Evolutionary conservation across 306 rosid species (phyloP).

Genomic region (Phaseolus lunatus): DNA sequence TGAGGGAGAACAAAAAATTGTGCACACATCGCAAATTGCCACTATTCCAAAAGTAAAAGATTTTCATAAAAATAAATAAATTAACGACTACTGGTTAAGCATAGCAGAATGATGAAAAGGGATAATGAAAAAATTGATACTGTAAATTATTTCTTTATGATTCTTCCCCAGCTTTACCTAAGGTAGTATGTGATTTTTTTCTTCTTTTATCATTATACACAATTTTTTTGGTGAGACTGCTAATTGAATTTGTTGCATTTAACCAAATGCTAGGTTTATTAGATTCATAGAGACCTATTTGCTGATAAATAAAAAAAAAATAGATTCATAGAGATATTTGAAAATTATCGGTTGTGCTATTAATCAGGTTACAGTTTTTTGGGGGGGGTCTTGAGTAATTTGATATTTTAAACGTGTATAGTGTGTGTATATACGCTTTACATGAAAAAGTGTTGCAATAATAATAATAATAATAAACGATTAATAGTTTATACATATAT

Average conservation of each 20-base stretch:
- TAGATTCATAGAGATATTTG: constrained; percentile 53
- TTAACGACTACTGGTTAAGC: background rate
- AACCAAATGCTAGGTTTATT: too few relatives aligned
- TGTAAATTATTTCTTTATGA: background rate
- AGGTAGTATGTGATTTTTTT: background rate
- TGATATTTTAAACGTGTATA: background rate
- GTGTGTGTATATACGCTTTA: too few relatives aligned
- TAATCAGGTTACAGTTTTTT: constrained; percentile 59
- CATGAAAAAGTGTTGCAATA: background rate
- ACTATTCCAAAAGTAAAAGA: background rate
- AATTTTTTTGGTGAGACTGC: background rate
- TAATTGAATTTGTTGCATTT: background rate
- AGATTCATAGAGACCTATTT: constrained; percentile 53
- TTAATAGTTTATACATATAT: too few relatives aligned
- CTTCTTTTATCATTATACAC: too few relatives aligned
- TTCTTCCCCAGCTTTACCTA: background rate
- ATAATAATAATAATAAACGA: too few relatives aligned
- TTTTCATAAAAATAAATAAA: background rate
- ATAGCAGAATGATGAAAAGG: background rate
- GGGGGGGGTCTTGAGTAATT: constrained; percentile 53
- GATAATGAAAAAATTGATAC: background rate
- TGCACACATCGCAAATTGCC: background rate
- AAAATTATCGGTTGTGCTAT: constrained; percentile 51
- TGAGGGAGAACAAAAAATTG: background rate
- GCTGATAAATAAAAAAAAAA: too few relatives aligned